phyloP scores from a whole-genome alignment of 805 yeast genomes.

The Saturnispora besseyi region DNA sequence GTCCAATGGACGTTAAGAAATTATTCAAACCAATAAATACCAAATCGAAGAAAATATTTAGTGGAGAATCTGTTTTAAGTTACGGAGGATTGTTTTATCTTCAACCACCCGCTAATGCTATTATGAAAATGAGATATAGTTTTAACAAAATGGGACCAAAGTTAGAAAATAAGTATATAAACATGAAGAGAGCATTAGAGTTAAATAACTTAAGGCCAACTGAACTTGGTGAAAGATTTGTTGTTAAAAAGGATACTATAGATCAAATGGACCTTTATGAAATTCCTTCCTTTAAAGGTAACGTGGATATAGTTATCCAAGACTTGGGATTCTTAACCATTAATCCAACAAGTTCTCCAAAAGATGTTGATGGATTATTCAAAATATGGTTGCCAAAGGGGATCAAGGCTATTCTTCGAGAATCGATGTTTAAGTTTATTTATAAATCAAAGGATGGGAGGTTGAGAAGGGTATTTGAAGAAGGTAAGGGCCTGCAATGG shows the following conservation, averaged over 20 bases:
- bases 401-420: conserved; percentile 42
- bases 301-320: conserved; percentile 54
- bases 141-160: conserved; percentile 33
- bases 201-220: conserved; percentile 19
- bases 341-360: conserved; percentile 44
- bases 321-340: conserved; percentile 57
- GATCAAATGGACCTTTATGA: conserved; percentile 35
- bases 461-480: conserved; percentile 13
- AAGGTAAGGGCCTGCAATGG: conserved; percentile 16
- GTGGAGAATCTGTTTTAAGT: conserved; percentile 26
- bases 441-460: conserved; percentile 17
- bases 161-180: conserved; percentile 28
- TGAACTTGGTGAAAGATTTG: conserved; percentile 19
- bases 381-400: conserved; percentile 51
- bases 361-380: conserved; percentile 25
- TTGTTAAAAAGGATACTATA: conserved; percentile 20
- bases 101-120: conserved; percentile 41
- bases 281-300: conserved; percentile 65
- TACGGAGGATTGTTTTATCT: conserved; percentile 57
- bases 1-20: conserved; percentile 2
- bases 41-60: conserved; percentile 12
- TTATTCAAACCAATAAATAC: neutral
- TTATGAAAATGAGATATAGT: conserved; percentile 34
- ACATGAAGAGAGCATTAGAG: conserved; percentile 27
- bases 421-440: conserved; percentile 21